Percentiles rank a stretch among this genome's conserved stretches.
Evolutionary conservation across 768 basidiomycete species (phyloP).

Genomic region (Cyathus striatus): DNA sequence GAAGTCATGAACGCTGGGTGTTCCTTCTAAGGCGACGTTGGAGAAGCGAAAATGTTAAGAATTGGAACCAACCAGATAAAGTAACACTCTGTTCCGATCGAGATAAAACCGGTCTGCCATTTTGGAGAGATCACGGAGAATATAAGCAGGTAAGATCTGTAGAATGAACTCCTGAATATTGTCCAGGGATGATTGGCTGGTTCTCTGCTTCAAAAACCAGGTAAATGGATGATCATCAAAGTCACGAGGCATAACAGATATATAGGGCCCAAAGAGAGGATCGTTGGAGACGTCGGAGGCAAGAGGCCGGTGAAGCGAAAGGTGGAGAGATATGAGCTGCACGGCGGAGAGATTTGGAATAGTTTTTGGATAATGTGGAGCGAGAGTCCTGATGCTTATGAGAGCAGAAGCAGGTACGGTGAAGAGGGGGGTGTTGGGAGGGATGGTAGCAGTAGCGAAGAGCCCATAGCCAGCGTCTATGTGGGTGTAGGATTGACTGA

Average conservation of each 20-base stretch:
- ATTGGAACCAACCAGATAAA: constrained; percentile 45
- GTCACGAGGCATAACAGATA: constrained; percentile 66
- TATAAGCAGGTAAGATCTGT: constrained; percentile 42
- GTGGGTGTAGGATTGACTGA: constrained; percentile 2
- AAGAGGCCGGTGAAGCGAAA: constrained; percentile 59
- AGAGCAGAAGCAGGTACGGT: constrained; percentile 65
- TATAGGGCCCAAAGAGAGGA: constrained; percentile 66
- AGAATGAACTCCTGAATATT: constrained; percentile 26
- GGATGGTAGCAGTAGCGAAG: constrained; percentile 36
- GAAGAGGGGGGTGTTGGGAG: constrained; percentile 59
- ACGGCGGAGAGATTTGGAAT: constrained; percentile 45
- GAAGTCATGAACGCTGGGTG: constrained; percentile 1
- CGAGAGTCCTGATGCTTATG: constrained; percentile 69
- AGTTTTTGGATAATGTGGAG: constrained; percentile 45
- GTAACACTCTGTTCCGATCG: constrained; percentile 53
- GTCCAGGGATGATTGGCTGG: constrained; percentile 4
- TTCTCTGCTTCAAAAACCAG: constrained; percentile 40
- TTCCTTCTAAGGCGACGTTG: constrained; percentile 14
- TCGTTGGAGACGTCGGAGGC: constrained; percentile 40
- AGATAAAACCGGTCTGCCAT: constrained; percentile 43
- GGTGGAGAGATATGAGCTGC: constrained; percentile 79
- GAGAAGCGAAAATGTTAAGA: background rate
- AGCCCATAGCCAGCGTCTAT: constrained; percentile 69
- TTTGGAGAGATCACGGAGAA: constrained; percentile 31
- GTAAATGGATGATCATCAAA: constrained; percentile 83